Evolutionary conservation across 1,139 yeast genomes (phyloP), one percentile per base, ranked within the genome.

Genomic region (Pichia sp.): DNA sequence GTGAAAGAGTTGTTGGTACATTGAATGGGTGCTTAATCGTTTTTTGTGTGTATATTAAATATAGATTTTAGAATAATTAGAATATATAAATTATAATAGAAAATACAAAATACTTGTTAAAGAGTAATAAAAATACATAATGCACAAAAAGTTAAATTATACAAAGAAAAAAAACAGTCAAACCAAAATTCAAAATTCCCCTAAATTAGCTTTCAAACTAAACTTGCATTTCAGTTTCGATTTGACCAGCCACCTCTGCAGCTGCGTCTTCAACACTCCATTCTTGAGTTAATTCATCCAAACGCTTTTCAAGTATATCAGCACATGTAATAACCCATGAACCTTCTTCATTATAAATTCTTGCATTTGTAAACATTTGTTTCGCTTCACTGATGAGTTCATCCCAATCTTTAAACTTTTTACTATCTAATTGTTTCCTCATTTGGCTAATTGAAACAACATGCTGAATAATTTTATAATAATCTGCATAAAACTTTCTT

Each of bases 311-410:
- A 60, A 91, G 70, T 27, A 71, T 74, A 42, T 76, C 70, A 0
- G 98, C 95, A 69, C 90, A 96, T 54, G 80, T 77, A 62, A 83
- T 87, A 19, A 91, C 89, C 55, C 84, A 68, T 1, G 96, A 87
- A 0, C 95, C 96, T 66, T 87, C 96, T 63, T 89, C 95, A 63
- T 91, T 91, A 67, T 89, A 91, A n/a, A 80, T 79, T 57, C 84
- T 76, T 1, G 97, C 97, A 68, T 91, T 91, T 54, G 79, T 75
- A 67, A 87, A 87, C 80, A 91, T 87, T 60, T 83, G 75, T 59
- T 84, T 84, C 53, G 88, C 72, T 64, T 88, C 96, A 57, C 79
- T 86, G 51, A 83, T 69, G 54, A 87, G 78, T 59, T 85, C 91
- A 39, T 79, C 75, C 47, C 84, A 68, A 9, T 72, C 68, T 30